These are phyloP conservation scores for Pseudogymnoascus sp. DNA, from an alignment of 2,329 filamentous ascomycete species.

Conservation along the genomic window DNA sequence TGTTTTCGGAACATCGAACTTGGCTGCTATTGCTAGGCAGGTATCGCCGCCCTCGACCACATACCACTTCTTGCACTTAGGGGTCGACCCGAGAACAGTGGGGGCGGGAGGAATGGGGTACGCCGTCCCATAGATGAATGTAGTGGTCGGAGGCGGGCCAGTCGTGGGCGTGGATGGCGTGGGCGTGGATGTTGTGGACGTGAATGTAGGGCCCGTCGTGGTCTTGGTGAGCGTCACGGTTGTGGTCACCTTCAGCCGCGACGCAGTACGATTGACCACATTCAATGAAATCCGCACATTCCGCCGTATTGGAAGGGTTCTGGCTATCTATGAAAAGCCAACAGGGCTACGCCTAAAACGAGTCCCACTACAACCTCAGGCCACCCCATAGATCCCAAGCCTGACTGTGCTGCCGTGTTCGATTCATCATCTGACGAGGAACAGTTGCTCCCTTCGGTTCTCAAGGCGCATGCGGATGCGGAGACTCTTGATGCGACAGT, in stretches of 20 bases:
- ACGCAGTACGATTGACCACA: neutral
- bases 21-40: neutral
- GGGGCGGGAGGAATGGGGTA: neutral
- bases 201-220: neutral
- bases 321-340: neutral
- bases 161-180: neutral
- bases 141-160: neutral
- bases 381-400: neutral
- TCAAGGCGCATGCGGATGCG: neutral
- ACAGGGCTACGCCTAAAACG: neutral
- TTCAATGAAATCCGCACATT: neutral
- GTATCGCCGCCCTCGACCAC: neutral
- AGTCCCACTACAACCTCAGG: neutral
- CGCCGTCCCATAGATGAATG: neutral
- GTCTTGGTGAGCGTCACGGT: neutral
- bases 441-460: neutral
- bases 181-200: neutral
- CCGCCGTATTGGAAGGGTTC: neutral
- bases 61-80: conserved; percentile 7
- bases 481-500: neutral
- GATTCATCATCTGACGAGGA: neutral
- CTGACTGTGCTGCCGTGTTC: neutral
- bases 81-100: neutral
- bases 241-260: neutral
- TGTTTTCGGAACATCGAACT: neutral